Evolutionary conservation across 495 filamentous ascomycete species (phyloP).

Genomic region (Trichodelitschia bisporula): DNA sequence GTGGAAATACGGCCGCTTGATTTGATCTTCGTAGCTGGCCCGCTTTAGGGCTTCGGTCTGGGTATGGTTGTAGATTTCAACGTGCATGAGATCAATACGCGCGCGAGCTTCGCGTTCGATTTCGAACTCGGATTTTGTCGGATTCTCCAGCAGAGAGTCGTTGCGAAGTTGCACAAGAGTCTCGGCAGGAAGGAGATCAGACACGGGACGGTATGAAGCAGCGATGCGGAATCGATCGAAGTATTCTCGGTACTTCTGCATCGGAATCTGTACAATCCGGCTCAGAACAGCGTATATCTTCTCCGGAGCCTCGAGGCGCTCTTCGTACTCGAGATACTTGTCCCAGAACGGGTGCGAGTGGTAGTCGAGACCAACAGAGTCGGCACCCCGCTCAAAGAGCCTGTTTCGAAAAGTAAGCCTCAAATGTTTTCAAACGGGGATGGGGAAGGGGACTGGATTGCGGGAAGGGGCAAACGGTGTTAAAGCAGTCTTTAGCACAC

Average conservation of each 20-base stretch:
- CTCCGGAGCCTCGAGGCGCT: constrained; percentile 63
- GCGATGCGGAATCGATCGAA: constrained; percentile 75
- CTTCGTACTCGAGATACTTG: constrained; percentile 92
- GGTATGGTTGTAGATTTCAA: constrained; percentile 58
- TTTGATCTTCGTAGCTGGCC: constrained; percentile 85
- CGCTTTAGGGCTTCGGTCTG: constrained; percentile 79
- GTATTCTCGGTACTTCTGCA: constrained; percentile 92
- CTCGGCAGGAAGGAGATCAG: constrained; percentile 46
- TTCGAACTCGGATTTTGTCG: constrained; percentile 38
- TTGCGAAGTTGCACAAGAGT: constrained; percentile 39
- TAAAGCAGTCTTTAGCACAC: too few species aligned
- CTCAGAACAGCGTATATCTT: constrained; percentile 68
- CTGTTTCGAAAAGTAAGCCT: constrained; percentile 29
- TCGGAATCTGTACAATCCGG: constrained; percentile 75
- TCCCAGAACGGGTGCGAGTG: constrained; percentile 94
- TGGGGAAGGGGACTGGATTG: constrained; percentile 1
- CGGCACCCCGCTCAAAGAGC: constrained; percentile 78
- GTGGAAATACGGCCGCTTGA: constrained; percentile 94
- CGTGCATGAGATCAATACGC: constrained; percentile 55
- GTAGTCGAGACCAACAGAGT: constrained; percentile 75
- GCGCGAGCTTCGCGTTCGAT: constrained; percentile 61
- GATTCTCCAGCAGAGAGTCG: constrained; percentile 30
- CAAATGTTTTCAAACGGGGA: constrained; percentile 8
- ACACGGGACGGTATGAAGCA: constrained; percentile 44
- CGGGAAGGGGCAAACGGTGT: constrained; percentile 2